phyloP scores from a whole-genome alignment of 2,329 filamentous ascomycete species.

The Allantophomopsis lycopodina region DNA sequence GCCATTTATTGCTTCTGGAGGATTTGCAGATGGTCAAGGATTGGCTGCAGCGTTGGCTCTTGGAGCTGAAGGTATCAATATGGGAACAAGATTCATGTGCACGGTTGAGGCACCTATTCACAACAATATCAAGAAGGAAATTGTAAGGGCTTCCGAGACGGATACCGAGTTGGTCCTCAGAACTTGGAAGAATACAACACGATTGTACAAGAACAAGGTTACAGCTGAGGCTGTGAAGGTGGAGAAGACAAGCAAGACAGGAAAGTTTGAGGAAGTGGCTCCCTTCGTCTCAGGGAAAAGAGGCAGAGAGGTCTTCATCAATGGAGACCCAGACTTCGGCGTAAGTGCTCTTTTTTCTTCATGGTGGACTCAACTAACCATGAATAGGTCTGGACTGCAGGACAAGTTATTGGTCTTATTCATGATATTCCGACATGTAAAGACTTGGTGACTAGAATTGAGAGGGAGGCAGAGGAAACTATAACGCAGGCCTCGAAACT shows the following conservation, averaged over 20 bases:
- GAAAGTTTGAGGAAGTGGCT: slow-evolving; percentile 81
- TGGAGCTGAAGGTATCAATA: slow-evolving; percentile 90
- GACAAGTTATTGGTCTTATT: slow-evolving; percentile 84
- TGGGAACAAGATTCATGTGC: slow-evolving; percentile 97
- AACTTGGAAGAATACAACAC: slow-evolving; percentile 84
- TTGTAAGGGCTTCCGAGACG: slow-evolving; percentile 77
- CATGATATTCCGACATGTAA: slow-evolving; percentile 71
- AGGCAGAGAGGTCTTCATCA: slow-evolving; percentile 81
- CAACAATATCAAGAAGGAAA: slow-evolving; percentile 82
- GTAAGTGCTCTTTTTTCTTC: slow-evolving; percentile 37
- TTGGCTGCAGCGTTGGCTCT: slow-evolving; percentile 81
- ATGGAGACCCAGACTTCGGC: slow-evolving; percentile 80
- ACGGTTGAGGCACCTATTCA: slow-evolving; percentile 90
- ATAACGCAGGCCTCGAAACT: slow-evolving; percentile 45
- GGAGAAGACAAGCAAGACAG: slow-evolving; percentile 68
- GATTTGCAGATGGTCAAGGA: slow-evolving; percentile 89
- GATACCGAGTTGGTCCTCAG: slow-evolving; percentile 82
- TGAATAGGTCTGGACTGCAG: slow-evolving; percentile 81
- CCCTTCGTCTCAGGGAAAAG: slow-evolving; percentile 82
- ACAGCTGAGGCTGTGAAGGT: slow-evolving; percentile 67
- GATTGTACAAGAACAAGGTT: slow-evolving; percentile 85
- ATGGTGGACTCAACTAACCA: slow-evolving; percentile 3
- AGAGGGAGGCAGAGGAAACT: slow-evolving; percentile 59
- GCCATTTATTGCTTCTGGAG: slow-evolving; percentile 91
- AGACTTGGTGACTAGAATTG: slow-evolving; percentile 56